Evolutionary conservation across 1,284 basidiomycete species (phyloP), one percentile per base, ranked within the genome.

Genomic region (Cutaneotrichosporon dermatis): DNA sequence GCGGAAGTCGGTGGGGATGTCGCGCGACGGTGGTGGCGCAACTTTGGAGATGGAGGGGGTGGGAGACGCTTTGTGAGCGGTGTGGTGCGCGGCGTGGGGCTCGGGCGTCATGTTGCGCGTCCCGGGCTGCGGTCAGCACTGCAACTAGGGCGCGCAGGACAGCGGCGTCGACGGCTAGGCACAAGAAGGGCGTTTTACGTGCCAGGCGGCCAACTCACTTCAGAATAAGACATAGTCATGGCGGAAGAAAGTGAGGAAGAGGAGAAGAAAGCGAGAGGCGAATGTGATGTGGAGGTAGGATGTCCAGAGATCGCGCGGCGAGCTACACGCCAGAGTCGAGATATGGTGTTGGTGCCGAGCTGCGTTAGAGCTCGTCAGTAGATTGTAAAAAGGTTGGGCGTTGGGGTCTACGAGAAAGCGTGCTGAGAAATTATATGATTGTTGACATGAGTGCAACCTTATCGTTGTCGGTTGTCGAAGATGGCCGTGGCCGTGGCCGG

Each of bases 1-100:
- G 57, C 67, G 64, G 61, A 76, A 76, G 59, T 74, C 73, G 34
- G 58, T 69, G 6, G 75, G 75, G 15, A 76, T 72, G 1, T 48
- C 54, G 39, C 54, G 54, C 39, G 68, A 62, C 45, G 66, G 64
- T 2, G 70, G 50, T 36, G 50, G 50, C 15, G 39, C 39, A 12
- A 12, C 39, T 12, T 40, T 40, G 12, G 49, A 37, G n/a, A 40
- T 9, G 7, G 50, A 41, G n/a, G 36, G 36, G 2, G 36, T 40
- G 36, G 36, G 50, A 9, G 50, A 51, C 4, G 34, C 15, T 13
- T 50, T 50, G 36, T 12, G 8, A 13, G 58, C 43, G 57, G 56
- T 11, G 50, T 51, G 6, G 54, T 33, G 1, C 9, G 12, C 6
- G 25, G 13, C 51, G 16, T 48, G 33, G 11, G 25, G 34, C 11